phyloP scores from a whole-genome alignment of 495 filamentous ascomycete species.

The Cladorrhinum samala region DNA sequence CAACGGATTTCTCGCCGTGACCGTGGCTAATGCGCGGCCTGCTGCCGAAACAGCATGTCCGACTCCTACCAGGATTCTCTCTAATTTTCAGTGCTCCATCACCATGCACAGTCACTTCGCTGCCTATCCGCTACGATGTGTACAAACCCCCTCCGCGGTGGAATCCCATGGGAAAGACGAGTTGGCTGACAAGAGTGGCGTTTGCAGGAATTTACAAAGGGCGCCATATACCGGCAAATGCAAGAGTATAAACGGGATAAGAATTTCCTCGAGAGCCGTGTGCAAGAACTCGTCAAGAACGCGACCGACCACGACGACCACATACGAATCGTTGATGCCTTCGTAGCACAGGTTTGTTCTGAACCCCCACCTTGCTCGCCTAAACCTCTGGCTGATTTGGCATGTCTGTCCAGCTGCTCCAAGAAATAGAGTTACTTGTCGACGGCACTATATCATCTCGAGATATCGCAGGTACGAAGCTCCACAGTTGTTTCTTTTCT shows the following conservation, averaged over 20 bases:
- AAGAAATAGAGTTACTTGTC: slow-evolving; percentile 72
- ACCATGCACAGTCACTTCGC: slow-evolving; percentile 16
- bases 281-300: slow-evolving; percentile 69
- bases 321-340: slow-evolving; percentile 78
- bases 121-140: slow-evolving; percentile 23
- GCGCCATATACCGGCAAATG: slow-evolving; percentile 96
- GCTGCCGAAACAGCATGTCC: slow-evolving; percentile 37
- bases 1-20: slow-evolving; percentile 29
- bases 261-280: slow-evolving; percentile 63
- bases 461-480: slow-evolving; percentile 47
- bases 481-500: too few relatives aligned
- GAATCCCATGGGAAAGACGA: slow-evolving; percentile 17
- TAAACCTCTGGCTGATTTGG: too few relatives aligned
- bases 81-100: slow-evolving; percentile 20
- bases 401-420: slow-evolving; percentile 66
- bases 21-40: slow-evolving; percentile 45
- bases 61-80: slow-evolving; percentile 23
- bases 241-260: slow-evolving; percentile 92
- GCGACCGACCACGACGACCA: slow-evolving; percentile 83
- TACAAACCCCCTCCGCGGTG: slow-evolving; percentile 22
- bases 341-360: slow-evolving; percentile 76
- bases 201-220: slow-evolving; percentile 84
- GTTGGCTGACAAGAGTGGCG: slow-evolving; percentile 26
- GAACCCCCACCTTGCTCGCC: slow-evolving; percentile 10
- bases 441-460: slow-evolving; percentile 41